Conservation (phyloP, 345 rosid genomes). For the Hevea brasiliensis region DNA sequence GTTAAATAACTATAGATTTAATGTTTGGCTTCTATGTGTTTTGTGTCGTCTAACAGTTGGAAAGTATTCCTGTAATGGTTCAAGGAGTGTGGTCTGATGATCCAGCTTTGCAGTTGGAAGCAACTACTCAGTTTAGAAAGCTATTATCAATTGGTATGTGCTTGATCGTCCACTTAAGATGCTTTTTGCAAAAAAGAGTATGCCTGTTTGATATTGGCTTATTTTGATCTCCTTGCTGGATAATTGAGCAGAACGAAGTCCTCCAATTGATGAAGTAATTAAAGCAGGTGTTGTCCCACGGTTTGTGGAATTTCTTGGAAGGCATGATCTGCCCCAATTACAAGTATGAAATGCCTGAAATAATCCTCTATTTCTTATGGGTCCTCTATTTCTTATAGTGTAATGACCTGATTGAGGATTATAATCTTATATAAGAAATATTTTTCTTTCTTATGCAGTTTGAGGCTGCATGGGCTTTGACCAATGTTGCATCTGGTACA, state of each 20-base stretch:
- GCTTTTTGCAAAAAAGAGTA: background rate
- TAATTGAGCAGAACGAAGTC: slow-evolving; percentile 35
- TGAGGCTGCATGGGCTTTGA: slow-evolving; percentile 43
- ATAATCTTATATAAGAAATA: background rate
- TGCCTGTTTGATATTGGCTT: background rate
- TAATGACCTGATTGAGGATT: background rate
- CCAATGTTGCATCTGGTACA: slow-evolving; percentile 40
- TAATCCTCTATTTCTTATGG: no score
- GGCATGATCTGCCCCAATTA: slow-evolving; percentile 35
- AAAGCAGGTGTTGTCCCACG: slow-evolving; percentile 44
- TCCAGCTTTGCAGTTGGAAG: slow-evolving; percentile 23
- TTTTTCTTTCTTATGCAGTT: slow-evolving; percentile 26
- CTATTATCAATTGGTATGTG: slow-evolving; percentile 26
- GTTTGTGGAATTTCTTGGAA: slow-evolving; percentile 40
- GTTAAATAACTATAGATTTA: background rate
- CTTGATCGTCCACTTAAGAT: background rate
- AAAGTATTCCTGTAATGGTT: slow-evolving; percentile 31
- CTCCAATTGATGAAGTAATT: slow-evolving; percentile 45
- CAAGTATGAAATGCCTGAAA: slow-evolving; percentile 24
- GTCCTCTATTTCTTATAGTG: no score
- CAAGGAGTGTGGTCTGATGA: slow-evolving; percentile 33
- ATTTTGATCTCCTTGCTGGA: background rate
- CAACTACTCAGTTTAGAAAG: slow-evolving; percentile 35
- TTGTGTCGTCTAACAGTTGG: slow-evolving; percentile 21
- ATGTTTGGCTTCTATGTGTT: background rate